Base-by-base conservation (phyloP, 2,329 filamentous ascomycete species). In the Davidsoniella virescens region DNA sequence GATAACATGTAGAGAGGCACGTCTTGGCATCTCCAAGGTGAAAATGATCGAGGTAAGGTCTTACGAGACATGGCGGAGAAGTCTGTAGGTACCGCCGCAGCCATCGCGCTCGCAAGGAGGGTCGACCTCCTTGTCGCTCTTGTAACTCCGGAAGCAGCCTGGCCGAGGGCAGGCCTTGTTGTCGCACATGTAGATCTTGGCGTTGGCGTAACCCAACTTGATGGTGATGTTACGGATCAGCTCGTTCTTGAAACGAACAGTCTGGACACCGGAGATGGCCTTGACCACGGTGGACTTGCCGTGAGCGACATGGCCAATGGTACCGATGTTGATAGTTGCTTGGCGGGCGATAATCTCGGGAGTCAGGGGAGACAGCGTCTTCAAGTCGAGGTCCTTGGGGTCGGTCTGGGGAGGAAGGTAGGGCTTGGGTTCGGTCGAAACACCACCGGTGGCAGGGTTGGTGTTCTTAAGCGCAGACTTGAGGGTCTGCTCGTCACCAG, bases 191-290 rank as follows among this genome's bases (percentile, higher is more conserved):
- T 96, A 98, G 67, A 98, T 88, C 71, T 98, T 96, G 61, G 92
- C 92, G 67, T 98, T 98, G 66, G 92, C 92, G 67, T 98, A 98
- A 65, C 92, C 92, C 61, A 98, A 78, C 80, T 98, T 98, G 75
- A 98, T 98, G 62, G 92, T 98, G 63, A 98, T 98, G 68, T 98
- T 98, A 63, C 92, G 78, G 71, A 96, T 93, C 70, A 95, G 72
- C 71, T 98, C 92, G 72, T 96, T 98, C 83, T 98, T 98, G 76
- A 98, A 98, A 59, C 92, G 80, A 63, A 98, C 92, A 16, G 92
- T 98, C 76, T 98, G 92, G 56, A 98, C 92, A 55, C 92, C 92
- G 1, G 92, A 96, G 61, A 98, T 96, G 61, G 92, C 92, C 76
- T 98, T 98, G 61, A 98, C 92, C 47, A 98, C 92, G 18, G 92